Conservation (phyloP, 768 basidiomycete genomes). For the Amylocystis lapponica region DNA sequence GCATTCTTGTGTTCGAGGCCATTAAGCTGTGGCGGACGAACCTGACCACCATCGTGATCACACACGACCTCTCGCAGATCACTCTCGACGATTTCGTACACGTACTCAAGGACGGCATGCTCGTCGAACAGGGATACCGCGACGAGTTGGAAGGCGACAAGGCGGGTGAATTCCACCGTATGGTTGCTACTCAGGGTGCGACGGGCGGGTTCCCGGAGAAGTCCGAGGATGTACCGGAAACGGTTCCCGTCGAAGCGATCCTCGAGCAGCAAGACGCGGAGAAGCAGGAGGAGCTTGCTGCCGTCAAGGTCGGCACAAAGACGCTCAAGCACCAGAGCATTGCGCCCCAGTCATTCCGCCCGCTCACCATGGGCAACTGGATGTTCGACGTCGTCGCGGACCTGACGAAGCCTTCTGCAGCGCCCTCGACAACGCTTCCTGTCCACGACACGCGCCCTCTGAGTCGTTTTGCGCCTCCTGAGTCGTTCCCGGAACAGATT, state of each 20-base stretch:
- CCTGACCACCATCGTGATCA: conserved; percentile 90
- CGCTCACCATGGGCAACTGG: conserved; percentile 69
- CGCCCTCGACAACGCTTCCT: conserved; percentile 20
- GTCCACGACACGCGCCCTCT: conserved; percentile 20
- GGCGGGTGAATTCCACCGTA: conserved; percentile 63
- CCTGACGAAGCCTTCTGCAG: conserved; percentile 36
- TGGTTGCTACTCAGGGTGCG: conserved; percentile 53
- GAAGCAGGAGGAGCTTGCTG: conserved; percentile 22
- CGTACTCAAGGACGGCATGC: conserved; percentile 72
- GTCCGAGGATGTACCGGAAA: conserved; percentile 23
- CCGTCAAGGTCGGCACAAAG: conserved; percentile 21
- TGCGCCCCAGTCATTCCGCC: conserved; percentile 38
- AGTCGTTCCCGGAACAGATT: conserved; percentile 4
- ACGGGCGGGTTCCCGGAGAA: conserved; percentile 47
- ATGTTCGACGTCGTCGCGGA: conserved; percentile 79
- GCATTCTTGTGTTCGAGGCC: conserved; percentile 77
- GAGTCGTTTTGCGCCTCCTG: conserved; percentile 31
- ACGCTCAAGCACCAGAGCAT: conserved; percentile 38
- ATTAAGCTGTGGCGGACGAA: conserved; percentile 64
- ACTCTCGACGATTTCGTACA: conserved; percentile 78
- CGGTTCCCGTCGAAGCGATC: conserved; percentile 41
- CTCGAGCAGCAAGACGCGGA: conserved; percentile 42
- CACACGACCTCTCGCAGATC: conserved; percentile 91
- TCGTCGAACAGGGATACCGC: conserved; percentile 87
- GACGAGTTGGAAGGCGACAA: conserved; percentile 58